Evolutionary conservation across 129 eudicot species (phyloP), one percentile per base, ranked within the genome.

Genomic region (Chrysanthemum lavandulifolium): DNA sequence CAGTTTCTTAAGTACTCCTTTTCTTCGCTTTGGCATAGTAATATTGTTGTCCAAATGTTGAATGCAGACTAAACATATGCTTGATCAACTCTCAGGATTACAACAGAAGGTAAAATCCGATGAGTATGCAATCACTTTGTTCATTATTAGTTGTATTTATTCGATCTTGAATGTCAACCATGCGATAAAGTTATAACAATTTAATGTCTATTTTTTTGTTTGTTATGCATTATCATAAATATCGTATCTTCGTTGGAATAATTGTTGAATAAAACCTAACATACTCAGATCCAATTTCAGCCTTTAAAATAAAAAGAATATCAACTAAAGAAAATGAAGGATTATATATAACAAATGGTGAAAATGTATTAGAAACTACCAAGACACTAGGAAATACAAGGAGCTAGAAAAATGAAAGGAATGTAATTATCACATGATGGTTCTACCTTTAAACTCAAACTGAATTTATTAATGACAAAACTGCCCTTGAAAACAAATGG

Each of bases 61-160:
- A 66, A 45, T 76, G 69, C 84, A 85, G 89, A 76, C 82, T 67
- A 84, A 69, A 53, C 65, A 15, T 31, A 36, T 85, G 84, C 84
- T 85, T 68, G 81, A 79, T 73, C 86, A 76, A 66, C 80, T 85
- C 65, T 72, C 86, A 61, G 84, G 79, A n/a, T 85, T 85, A 64
- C 86, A 82, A 56, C 76, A 76, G 25, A 82, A 85, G 89, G 89
- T 85, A 69, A 74, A 54, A 13, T 47, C 65, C 10, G 27, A 59
- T 9, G 10, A 16, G 14, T 59, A 33, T 51, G 10, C 0, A 43
- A 10, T 6, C 33, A 31, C 21, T 18, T 0, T 50, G 5, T 49
- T 33, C 48, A 25, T 21, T 23, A 15, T 23, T 25, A 21, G 15
- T 27, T 25, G 65, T 25, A 1, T 61, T 61, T 19, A 19, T 58